phyloP scores from a whole-genome alignment of 768 basidiomycete species.

The Xanthoconium purpureum region DNA sequence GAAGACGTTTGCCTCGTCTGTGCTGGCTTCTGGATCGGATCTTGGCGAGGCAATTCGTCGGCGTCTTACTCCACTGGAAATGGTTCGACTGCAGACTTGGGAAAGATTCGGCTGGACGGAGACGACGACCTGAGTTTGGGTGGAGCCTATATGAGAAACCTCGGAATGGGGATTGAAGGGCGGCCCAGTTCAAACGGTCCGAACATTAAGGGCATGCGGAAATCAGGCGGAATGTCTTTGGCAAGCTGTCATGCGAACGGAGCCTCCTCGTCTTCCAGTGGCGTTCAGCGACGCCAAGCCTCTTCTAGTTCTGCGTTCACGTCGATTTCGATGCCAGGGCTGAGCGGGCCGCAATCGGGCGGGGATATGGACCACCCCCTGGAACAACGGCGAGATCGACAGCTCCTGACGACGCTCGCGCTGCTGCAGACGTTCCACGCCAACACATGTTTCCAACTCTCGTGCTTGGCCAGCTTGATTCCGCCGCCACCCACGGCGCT shows the following conservation, averaged over 20 bases:
- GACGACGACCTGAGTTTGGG: slow-evolving; percentile 55
- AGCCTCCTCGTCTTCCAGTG: slow-evolving; percentile 28
- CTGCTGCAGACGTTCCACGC: slow-evolving; percentile 69
- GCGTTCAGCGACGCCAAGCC: slow-evolving; percentile 28
- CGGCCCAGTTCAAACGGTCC: slow-evolving; percentile 36
- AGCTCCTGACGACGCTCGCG: slow-evolving; percentile 48
- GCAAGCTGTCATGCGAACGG: slow-evolving; percentile 34
- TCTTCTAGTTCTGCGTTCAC: slow-evolving; percentile 31
- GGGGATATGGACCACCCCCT: slow-evolving; percentile 9
- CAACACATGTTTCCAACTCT: slow-evolving; percentile 57
- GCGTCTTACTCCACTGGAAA: slow-evolving; percentile 48
- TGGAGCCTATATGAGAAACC: slow-evolving; percentile 46
- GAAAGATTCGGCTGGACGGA: slow-evolving; percentile 58
- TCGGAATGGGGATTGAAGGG: slow-evolving; percentile 74
- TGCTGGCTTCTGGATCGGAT: slow-evolving; percentile 78
- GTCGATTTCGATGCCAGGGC: slow-evolving; percentile 22
- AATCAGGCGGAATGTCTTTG: slow-evolving; percentile 51
- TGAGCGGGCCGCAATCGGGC: slow-evolving; percentile 21
- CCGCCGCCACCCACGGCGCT: slow-evolving; percentile 4
- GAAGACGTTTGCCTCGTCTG: slow-evolving; percentile 84
- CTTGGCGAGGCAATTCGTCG: slow-evolving; percentile 50
- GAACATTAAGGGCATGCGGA: slow-evolving; percentile 38
- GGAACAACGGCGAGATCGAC: slow-evolving; percentile 34
- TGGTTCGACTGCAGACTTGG: slow-evolving; percentile 50
- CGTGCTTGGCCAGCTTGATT: slow-evolving; percentile 36